Conservation (phyloP, 176 grass and related monocot species). For the Paspalum vaginatum region DNA sequence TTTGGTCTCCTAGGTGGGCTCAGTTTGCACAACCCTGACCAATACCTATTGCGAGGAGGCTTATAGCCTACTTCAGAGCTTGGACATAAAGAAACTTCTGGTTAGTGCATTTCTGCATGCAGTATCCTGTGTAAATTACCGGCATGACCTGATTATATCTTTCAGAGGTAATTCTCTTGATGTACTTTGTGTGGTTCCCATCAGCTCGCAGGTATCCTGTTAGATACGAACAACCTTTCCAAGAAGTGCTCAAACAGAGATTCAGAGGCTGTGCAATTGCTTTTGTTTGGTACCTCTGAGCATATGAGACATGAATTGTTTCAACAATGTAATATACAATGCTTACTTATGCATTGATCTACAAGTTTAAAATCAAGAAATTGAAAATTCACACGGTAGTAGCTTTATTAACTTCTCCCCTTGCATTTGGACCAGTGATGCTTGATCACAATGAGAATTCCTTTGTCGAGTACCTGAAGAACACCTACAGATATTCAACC, state of each 20-base stretch:
- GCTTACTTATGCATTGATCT: slow-evolving; percentile 24
- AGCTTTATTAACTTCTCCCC: slow-evolving; percentile 27
- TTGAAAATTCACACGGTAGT: slow-evolving; percentile 5
- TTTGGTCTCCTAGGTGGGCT: slow-evolving; percentile 55
- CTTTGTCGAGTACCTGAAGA: slow-evolving; percentile 60
- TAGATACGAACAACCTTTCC: slow-evolving; percentile 63
- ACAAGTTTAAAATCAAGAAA: not conserved
- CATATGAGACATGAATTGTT: slow-evolving; percentile 56
- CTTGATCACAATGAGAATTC: slow-evolving; percentile 57
- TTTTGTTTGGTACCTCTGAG: slow-evolving; percentile 46
- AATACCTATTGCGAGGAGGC: slow-evolving; percentile 60
- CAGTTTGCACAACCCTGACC: slow-evolving; percentile 58
- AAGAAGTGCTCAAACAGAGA: slow-evolving; percentile 56
- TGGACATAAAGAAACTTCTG: slow-evolving; percentile 70
- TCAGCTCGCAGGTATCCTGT: slow-evolving; percentile 76
- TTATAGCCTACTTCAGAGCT: slow-evolving; percentile 55
- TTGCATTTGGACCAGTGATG: slow-evolving; percentile 56
- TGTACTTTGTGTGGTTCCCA: slow-evolving; percentile 9
- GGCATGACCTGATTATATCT: slow-evolving; percentile 11
- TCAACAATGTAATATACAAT: slow-evolving; percentile 57
- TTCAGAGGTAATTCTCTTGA: not conserved
- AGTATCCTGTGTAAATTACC: not conserved
- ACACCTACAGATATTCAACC: slow-evolving; percentile 46
- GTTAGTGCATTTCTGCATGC: slow-evolving; percentile 42
- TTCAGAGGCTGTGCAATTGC: slow-evolving; percentile 64